Evolutionary conservation across 768 basidiomycete genomes (phyloP), one percentile per base, ranked within the genome.

Genomic region (Collybiopsis confluens): DNA sequence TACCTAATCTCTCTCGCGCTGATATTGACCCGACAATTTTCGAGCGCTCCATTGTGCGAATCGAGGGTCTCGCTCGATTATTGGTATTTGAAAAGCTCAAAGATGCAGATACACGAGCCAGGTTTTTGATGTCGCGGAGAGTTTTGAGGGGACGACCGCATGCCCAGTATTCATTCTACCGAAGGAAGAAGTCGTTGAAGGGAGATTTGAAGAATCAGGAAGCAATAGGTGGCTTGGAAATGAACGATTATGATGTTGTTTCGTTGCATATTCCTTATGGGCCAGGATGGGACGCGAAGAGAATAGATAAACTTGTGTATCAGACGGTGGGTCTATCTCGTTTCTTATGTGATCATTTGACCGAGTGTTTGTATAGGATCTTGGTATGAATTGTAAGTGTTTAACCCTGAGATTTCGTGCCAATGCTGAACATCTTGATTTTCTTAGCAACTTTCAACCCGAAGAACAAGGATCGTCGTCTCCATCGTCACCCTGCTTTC

Each of bases 401-500:
- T 8, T 8, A 21, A 20, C 11, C n/a, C 4, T 24, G 20, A 27
- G 21, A 11, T 10, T 16, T 5, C 11, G 18, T 30, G 26, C 15
- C 4, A n/a, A 28, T 15, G n/a, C 26, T 3, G 13, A 28, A 27
- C n/a, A 6, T 16, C 44, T 28, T 26, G 13, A 35, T 47, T 41
- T 63, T 1, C 15, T 27, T 56, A 82, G 80, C 81, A 2, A 78
- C 80, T 1, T 85, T 75, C 64, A 84, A 84, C 53, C 81, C 81
- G 1, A 83, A 81, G 68, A 84, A 85, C 65, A 79, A 83, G 57
- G 75, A 71, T 10, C 71, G 82, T 11, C 70, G 75, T 2, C 72
- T 86, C 2, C 83, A 86, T 69, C 80, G 82, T 27, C 82, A 86
- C 57, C 76, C 80, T 8, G 82, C 82, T 1, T 85, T 82, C 65